Percentiles rank a stretch among this genome's conserved stretches.
These are phyloP conservation scores for Pythium dissotocum DNA, from an alignment of 352 stramenopile species.

Conservation along the genomic window DNA sequence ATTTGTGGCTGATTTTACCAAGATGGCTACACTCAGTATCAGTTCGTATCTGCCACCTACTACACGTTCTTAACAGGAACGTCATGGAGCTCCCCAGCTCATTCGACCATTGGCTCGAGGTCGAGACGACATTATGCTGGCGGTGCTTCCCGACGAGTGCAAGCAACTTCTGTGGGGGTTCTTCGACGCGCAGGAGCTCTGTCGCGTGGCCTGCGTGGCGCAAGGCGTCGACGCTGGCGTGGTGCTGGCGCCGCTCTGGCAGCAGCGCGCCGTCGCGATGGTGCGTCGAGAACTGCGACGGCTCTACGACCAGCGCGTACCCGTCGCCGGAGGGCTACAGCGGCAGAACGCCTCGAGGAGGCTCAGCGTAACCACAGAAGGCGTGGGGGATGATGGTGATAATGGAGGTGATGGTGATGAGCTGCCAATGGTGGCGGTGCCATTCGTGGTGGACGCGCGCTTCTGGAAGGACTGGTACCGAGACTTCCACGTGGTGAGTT, in stretches of 20 bases:
- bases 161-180: conserved; percentile 63
- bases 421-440: neutral
- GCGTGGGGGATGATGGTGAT: neutral
- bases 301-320: conserved; percentile 2
- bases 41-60: neutral
- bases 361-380: conserved; percentile 1
- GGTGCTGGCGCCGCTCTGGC: conserved; percentile 40
- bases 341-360: conserved; percentile 23
- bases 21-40: conserved; percentile 1
- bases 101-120: no score
- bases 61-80: no score
- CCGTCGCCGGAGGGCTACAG: conserved; percentile 12
- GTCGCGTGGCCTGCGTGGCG: conserved; percentile 43
- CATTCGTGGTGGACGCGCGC: conserved; percentile 19
- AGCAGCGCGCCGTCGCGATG: conserved; percentile 29
- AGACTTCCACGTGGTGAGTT: conserved; percentile 48
- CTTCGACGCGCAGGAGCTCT: conserved; percentile 53
- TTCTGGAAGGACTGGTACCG: conserved; percentile 63
- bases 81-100: no score
- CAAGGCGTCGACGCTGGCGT: conserved; percentile 37
- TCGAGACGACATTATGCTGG: conserved; percentile 31
- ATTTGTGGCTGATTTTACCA: neutral
- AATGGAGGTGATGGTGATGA: conserved; percentile 2
- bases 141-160: conserved; percentile 56
- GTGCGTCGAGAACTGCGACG: conserved; percentile 15